These are phyloP conservation scores for Coemansia sp. DNA, from an alignment of 192 early-diverging fungal genomes.

Conservation along the genomic window DNA sequence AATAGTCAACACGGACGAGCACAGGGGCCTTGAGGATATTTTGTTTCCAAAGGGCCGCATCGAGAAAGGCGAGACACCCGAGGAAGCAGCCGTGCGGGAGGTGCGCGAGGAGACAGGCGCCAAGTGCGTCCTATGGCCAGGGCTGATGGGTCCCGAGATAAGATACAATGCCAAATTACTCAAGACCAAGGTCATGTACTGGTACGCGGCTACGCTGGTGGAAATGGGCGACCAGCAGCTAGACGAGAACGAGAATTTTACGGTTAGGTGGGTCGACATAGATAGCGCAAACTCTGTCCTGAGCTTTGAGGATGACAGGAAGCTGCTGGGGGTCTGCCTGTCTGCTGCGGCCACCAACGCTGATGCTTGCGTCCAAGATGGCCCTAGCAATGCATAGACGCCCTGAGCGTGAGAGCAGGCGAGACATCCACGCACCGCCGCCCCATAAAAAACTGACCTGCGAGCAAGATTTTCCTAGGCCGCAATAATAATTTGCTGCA, in stretches of 20 bases:
- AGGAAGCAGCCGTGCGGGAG: constrained; percentile 30
- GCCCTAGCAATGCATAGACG: no score
- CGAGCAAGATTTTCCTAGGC: no score
- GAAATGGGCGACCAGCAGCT: constrained; percentile 17
- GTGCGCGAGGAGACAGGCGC: constrained; percentile 43
- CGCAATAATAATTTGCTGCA: no score
- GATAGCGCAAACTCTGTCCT: constrained; percentile 6
- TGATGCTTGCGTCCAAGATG: background rate
- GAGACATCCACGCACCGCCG: no score
- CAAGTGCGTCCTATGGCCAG: constrained; percentile 23
- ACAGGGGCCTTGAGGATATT: background rate
- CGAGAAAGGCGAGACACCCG: constrained; percentile 23
- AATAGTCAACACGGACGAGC: constrained; percentile 12
- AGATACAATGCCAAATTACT: constrained; percentile 9
- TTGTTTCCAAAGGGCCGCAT: constrained; percentile 46
- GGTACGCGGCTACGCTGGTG: constrained; percentile 36
- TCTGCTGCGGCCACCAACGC: background rate
- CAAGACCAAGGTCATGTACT: constrained; percentile 42
- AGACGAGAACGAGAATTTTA: constrained; percentile 26
- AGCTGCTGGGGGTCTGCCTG: constrained; percentile 14
- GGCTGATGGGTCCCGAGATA: constrained; percentile 25
- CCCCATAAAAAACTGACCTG: no score
- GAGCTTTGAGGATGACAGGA: constrained; percentile 19
- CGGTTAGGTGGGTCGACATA: constrained; percentile 21
- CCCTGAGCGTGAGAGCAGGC: no score